Percentiles rank a stretch among this genome's conserved stretches.
Conservation (phyloP, 331 rosid genomes). For the Rosa hybrid region DNA sequence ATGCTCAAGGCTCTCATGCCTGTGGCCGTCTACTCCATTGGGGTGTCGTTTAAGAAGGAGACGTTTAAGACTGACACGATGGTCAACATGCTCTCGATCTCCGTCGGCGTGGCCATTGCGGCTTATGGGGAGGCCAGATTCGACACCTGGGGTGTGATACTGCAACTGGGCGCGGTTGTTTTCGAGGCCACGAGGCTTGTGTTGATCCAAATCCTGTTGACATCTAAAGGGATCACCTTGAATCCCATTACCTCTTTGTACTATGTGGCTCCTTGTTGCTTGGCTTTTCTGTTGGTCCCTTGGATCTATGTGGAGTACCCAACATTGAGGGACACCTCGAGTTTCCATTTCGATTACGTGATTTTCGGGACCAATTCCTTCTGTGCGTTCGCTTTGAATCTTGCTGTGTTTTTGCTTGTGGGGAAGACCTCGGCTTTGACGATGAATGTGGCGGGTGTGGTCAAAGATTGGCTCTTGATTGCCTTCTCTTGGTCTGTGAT, state of each 20-base stretch:
- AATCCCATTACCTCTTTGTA: constrained; percentile 82
- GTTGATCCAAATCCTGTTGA: constrained; percentile 80
- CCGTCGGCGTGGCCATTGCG: constrained; percentile 82
- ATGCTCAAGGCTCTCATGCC: constrained; percentile 97
- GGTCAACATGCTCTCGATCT: constrained; percentile 79
- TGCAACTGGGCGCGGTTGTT: constrained; percentile 80
- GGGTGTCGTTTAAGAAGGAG: constrained; percentile 58
- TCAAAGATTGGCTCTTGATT: constrained; percentile 83
- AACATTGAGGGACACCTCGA: constrained; percentile 51
- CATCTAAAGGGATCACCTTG: constrained; percentile 79
- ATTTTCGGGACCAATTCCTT: constrained; percentile 77
- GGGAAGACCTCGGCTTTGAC: constrained; percentile 92
- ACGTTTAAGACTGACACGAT: constrained; percentile 59
- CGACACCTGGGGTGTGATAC: constrained; percentile 70
- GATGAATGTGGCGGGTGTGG: constrained; percentile 93
- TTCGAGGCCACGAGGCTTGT: constrained; percentile 85
- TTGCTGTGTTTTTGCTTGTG: constrained; percentile 75
- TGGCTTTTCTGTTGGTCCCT: constrained; percentile 57
- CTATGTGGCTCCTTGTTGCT: constrained; percentile 82
- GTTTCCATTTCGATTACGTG: constrained; percentile 56
- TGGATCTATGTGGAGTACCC: constrained; percentile 85
- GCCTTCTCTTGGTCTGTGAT: constrained; percentile 92
- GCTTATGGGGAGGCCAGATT: constrained; percentile 88
- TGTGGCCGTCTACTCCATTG: constrained; percentile 87
- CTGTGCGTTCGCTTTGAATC: constrained; percentile 81